These are phyloP conservation scores for Cokeromyces recurvatus DNA, from an alignment of 371 early-diverging fungal genomes.

Conservation along the genomic window DNA sequence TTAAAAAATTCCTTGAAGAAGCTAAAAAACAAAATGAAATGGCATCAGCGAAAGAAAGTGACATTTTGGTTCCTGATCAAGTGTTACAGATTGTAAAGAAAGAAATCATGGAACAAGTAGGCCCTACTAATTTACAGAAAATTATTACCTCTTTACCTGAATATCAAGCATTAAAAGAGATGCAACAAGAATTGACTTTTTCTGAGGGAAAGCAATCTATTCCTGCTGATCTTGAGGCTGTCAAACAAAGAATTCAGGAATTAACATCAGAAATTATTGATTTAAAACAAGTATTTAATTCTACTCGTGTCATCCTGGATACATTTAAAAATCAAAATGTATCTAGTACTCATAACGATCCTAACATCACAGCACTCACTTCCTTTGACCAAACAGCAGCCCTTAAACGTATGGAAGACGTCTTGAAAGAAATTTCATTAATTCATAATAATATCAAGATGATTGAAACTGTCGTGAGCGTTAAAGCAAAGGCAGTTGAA, in stretches of 20 bases:
- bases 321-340: not conserved
- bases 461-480: slow-evolving; percentile 7
- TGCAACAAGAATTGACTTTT: too few relatives aligned
- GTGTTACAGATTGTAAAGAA: not conserved
- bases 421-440: slow-evolving; percentile 4
- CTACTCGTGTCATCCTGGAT: slow-evolving; percentile 6
- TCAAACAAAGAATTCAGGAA: not conserved
- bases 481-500: not conserved
- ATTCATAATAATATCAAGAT: slow-evolving; percentile 18
- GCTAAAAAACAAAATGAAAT: not conserved
- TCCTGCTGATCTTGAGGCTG: not conserved
- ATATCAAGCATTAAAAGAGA: not conserved
- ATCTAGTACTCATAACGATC: too few relatives aligned
- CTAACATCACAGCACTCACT: not conserved
- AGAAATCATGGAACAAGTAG: not conserved
- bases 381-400: not conserved
- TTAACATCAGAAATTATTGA: not conserved
- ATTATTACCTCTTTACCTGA: slow-evolving; percentile 7
- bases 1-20: not conserved
- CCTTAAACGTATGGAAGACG: slow-evolving; percentile 7
- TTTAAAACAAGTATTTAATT: not conserved
- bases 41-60: not conserved
- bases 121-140: not conserved
- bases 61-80: not conserved
- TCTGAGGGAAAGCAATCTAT: not conserved